A percentile compares a stretch with the other conserved stretches of the same genome.
Conservation (phyloP, 768 basidiomycete genomes). For the Flagelloscypha sp. region DNA sequence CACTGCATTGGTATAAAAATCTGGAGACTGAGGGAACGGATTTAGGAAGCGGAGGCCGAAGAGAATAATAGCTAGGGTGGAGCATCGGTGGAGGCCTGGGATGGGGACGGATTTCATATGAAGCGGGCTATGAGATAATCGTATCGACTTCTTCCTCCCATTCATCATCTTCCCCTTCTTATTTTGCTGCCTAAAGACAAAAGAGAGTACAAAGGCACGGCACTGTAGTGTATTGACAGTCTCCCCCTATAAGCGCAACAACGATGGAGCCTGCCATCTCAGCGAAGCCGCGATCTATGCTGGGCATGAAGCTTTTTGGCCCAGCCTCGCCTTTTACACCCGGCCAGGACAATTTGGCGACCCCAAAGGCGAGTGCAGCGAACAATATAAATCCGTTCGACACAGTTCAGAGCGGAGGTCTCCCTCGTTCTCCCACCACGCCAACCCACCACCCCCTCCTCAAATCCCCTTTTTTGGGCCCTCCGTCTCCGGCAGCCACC, state of each 20-base stretch:
- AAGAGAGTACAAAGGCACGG: no score
- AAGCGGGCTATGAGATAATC: slow-evolving; percentile 1
- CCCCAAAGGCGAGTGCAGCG: slow-evolving; percentile 40
- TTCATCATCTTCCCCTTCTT: slow-evolving; percentile 12
- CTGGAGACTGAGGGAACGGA: slow-evolving; percentile 18
- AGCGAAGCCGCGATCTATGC: no score
- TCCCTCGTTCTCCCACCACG: slow-evolving; percentile 21
- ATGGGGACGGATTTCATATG: slow-evolving; percentile 5
- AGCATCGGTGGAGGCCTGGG: no score
- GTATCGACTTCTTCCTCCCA: slow-evolving; percentile 1
- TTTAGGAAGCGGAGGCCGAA: slow-evolving; percentile 15
- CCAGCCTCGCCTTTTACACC: no score
- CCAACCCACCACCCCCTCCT: slow-evolving; percentile 30
- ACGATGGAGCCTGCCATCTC: no score
- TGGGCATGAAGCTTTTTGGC: no score
- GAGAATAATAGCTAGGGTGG: slow-evolving; percentile 12
- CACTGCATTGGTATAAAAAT: no score
- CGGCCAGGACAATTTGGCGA: no score
- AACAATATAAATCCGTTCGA: slow-evolving; percentile 60
- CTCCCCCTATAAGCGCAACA: no score
- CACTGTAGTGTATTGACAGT: no score
- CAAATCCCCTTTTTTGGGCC: slow-evolving; percentile 14
- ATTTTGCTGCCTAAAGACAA: no score
- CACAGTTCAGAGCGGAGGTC: no score
- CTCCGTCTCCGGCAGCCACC: slow-evolving; percentile 17